Base-by-base conservation (phyloP, 345 rosid species). In the Heritiera littoralis region DNA sequence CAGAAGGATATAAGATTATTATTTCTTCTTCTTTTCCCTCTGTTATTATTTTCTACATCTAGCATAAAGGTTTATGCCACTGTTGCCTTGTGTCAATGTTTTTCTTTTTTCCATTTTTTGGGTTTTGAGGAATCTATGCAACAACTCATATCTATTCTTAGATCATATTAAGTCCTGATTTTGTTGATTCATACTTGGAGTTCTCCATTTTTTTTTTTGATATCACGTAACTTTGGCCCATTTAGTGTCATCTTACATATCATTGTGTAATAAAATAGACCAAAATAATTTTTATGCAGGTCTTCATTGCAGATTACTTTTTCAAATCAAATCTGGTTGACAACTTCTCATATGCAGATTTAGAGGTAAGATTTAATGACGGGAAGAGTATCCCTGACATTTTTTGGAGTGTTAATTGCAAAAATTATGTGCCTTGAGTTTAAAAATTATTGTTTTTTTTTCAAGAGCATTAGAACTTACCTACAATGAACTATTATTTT, bases 241-340 rank as follows among this genome's bases (percentile, higher is more conserved):
- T 61, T 46, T 76, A 18, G 38, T 35, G 38, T 35, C 38, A 9
- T 55, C 18, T 46, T 65, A 63, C 23, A 35, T 35, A 35, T 49
- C 59, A 23, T 35, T 35, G 38, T 3, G 3, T 35, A 35, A 35
- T 35, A 35, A 35, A 35, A 35, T 35, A 60, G n/a, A 77, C 18
- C 13, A 54, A 23, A 17, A 35, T 59, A 66, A 80, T 73, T 84
- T 66, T 69, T 48, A 70, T 88, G 88, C 90, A 96, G 98, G 99
- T 92, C 68, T 94, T 91, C 87, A 92, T 94, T 80, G 85, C 88
- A 20, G 99, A 96, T 86, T 96, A 92, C 86, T 92, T 92, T 81
- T 92, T 96, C 79, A 91, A 88, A 81, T 88, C 97, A 81, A 89
- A 86, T 77, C 81, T 94, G 83, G 84, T 91, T 41, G 93, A 87